Base-by-base conservation (phyloP, 2,329 filamentous ascomycete genomes). In the Periconia macrospinosa region DNA sequence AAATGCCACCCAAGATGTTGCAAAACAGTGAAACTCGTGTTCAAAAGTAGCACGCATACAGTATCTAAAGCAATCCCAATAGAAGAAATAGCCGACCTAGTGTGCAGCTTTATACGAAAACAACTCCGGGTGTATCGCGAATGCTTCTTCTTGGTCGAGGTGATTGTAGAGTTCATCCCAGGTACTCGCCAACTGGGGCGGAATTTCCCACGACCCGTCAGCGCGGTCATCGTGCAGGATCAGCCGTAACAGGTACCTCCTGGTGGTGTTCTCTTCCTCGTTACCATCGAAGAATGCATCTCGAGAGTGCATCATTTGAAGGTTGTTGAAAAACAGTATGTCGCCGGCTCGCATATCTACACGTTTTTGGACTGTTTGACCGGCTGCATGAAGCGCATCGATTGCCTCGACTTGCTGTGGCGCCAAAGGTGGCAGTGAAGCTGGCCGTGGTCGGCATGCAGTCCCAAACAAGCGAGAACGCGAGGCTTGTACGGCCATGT, bases 311-410 rank as follows among this genome's bases (percentile, higher is more conserved):
- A 53, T 53, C 45, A 53, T 47, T 35, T 35, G 30, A 10, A 53
- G 37, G 19, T 53, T 53, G 37, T 48, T 53, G 50, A 47, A 53
- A 20, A 53, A 53, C 15, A 53, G 30, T 35, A 53, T 53, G 20
- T 53, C 50, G 40, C 50, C 50, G 35, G 44, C 42, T 35, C 37
- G 30, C 11, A 48, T 43, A 13, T 47, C 33, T 14, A 53, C 20
- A 18, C 50, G 50, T 10, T 37, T 33, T 30, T 33, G n/a, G 6
- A 53, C 50, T 3, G 17, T 40, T 18, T 53, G 50, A 3, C 33
- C 50, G 3, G 50, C 50, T 19, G 50, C 50, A 23, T 53, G 50
- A 14, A 53, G 45, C 6, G 50, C 50, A 43, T 53, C 45, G 8
- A 53, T 20, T 15, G 50, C 50, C 19, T 53, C 50, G 30, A 23